These are phyloP conservation scores for Ustilago sp. DNA, from an alignment of 1,284 basidiomycete genomes.

Conservation along the genomic window DNA sequence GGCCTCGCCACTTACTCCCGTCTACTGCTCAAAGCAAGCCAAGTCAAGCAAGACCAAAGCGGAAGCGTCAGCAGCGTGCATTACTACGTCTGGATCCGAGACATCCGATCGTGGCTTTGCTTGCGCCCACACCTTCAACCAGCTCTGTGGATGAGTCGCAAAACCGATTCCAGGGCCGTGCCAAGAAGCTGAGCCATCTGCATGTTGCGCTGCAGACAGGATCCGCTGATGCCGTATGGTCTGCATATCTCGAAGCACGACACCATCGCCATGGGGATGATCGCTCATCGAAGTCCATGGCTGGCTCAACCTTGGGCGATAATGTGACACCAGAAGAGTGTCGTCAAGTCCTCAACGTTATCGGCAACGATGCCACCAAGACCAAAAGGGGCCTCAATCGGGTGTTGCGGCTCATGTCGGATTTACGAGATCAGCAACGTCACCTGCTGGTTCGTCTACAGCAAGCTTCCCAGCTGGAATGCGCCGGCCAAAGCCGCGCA, in stretches of 20 bases:
- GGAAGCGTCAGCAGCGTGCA: slow-evolving; percentile 9
- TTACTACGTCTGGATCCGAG: slow-evolving; percentile 27
- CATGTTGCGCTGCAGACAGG: slow-evolving; percentile 27
- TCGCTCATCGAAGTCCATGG: background rate
- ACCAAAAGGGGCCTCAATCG: slow-evolving; percentile 30
- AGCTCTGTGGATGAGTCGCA: background rate
- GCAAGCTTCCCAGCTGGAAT: slow-evolving; percentile 6
- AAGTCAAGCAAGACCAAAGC: background rate
- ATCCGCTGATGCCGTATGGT: slow-evolving; percentile 32
- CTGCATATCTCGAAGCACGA: slow-evolving; percentile 16
- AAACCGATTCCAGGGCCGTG: slow-evolving; percentile 5
- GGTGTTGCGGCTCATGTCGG: slow-evolving; percentile 22
- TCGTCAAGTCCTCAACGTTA: slow-evolving; percentile 5
- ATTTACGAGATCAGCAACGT: slow-evolving; percentile 33
- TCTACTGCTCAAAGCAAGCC: background rate
- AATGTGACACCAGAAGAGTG: slow-evolving; percentile 17
- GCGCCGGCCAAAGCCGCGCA: background rate
- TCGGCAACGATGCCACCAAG: slow-evolving; percentile 21
- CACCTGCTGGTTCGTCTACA: slow-evolving; percentile 20
- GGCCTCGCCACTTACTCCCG: background rate
- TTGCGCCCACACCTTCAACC: background rate
- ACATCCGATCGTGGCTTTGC: slow-evolving; percentile 16
- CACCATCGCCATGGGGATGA: background rate
- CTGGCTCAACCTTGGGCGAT: background rate
- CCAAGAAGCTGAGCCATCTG: slow-evolving; percentile 22